These are phyloP conservation scores for Phylloporus sp. DNA, from an alignment of 1,284 basidiomycete genomes.

Conservation along the genomic window DNA sequence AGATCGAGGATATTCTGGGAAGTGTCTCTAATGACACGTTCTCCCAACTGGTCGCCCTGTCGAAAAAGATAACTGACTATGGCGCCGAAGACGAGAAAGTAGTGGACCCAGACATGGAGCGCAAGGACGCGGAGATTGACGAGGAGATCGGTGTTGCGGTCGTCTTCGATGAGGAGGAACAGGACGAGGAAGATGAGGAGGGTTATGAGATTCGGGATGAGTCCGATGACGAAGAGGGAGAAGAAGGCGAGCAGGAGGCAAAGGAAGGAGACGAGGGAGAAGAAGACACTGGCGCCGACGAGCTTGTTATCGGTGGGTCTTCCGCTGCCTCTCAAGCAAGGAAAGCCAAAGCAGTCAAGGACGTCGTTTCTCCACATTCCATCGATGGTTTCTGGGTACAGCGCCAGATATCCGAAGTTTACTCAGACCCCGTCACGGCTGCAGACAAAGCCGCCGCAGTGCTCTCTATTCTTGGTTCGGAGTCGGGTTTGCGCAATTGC, in stretches of 20 bases:
- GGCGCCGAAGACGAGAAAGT: slow-evolving; percentile 83
- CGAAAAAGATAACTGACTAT: slow-evolving; percentile 98
- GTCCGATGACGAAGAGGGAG: slow-evolving; percentile 77
- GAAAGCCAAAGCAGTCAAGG: slow-evolving; percentile 68
- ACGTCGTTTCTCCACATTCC: slow-evolving; percentile 86
- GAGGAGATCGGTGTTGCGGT: slow-evolving; percentile 96
- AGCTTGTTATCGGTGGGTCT: slow-evolving; percentile 74
- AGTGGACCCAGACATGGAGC: slow-evolving; percentile 75
- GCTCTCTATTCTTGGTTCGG: slow-evolving; percentile 88
- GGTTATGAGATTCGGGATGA: slow-evolving; percentile 82
- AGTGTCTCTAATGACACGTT: slow-evolving; percentile 78
- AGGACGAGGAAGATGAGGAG: slow-evolving; percentile 89
- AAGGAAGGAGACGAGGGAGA: slow-evolving; percentile 48
- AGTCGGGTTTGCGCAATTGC: slow-evolving; percentile 89
- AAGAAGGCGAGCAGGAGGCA: slow-evolving; percentile 53
- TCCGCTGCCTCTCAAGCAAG: slow-evolving; percentile 45
- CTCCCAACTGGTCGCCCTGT: slow-evolving; percentile 83
- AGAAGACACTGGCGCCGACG: slow-evolving; percentile 57
- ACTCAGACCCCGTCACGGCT: slow-evolving; percentile 93
- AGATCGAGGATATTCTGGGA: slow-evolving; percentile 85
- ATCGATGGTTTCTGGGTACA: slow-evolving; percentile 99
- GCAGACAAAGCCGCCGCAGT: slow-evolving; percentile 90
- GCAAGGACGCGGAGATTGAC: slow-evolving; percentile 83
- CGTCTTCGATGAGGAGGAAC: slow-evolving; percentile 95
- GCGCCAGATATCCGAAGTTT: slow-evolving; percentile 88